Evolutionary conservation across 2,329 filamentous ascomycete species (phyloP).

Genomic region (Onygenales sp.): DNA sequence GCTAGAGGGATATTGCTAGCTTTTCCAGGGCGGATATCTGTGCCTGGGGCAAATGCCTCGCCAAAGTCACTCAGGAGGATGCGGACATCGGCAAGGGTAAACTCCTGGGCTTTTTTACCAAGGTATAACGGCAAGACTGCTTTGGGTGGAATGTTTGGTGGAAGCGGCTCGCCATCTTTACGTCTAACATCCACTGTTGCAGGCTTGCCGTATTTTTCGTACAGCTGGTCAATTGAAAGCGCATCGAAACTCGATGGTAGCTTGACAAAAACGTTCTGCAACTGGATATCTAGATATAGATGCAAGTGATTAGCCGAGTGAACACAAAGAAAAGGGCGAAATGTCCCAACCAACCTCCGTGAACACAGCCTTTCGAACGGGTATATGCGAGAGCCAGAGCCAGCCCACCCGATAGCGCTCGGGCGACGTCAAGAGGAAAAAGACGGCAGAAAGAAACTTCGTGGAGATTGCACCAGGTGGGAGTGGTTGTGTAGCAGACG

Average conservation of each 20-base stretch:
- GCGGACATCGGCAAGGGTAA: conserved; percentile 16
- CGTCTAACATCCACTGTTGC: conserved; percentile 11
- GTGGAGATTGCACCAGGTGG: conserved; percentile 14
- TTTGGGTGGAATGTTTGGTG: conserved; percentile 13
- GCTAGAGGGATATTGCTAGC: conserved; percentile 15
- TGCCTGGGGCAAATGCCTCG: conserved; percentile 19
- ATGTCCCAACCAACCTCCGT: conserved; percentile 12
- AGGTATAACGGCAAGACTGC: conserved; percentile 14
- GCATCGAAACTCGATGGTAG: conserved; percentile 9
- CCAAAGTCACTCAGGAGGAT: conserved; percentile 24
- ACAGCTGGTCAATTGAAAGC: conserved; percentile 16
- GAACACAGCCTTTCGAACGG: conserved; percentile 16
- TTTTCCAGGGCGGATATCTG: conserved; percentile 14
- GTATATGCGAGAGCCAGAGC: conserved; percentile 13
- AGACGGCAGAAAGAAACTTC: conserved; percentile 14
- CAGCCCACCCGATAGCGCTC: conserved; percentile 12
- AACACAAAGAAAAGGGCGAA: background rate
- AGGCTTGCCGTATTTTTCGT: conserved; percentile 17
- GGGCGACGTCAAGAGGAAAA: conserved; percentile 10
- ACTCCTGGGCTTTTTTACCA: conserved; percentile 16
- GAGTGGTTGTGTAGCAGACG: conserved; percentile 12
- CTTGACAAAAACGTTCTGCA: conserved; percentile 14
- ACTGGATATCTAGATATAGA: conserved; percentile 13
- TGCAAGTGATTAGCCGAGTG: background rate
- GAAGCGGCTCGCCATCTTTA: conserved; percentile 13